Evolutionary conservation across 2,329 filamentous ascomycete species (phyloP).

Genomic region (Capronia coronata): DNA sequence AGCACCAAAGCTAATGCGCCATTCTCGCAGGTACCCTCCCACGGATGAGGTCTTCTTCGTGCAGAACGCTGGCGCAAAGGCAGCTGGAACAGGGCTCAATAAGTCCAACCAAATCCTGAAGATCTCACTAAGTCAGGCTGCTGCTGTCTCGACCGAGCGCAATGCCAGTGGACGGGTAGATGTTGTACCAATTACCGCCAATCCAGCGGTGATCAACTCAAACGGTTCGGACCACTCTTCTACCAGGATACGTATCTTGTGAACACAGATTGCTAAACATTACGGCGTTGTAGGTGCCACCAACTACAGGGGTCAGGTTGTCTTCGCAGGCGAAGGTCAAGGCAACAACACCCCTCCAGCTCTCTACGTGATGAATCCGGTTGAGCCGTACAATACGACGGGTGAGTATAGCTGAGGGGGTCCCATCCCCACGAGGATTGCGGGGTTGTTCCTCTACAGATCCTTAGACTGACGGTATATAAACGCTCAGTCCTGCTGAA

Average conservation of each 20-base stretch:
- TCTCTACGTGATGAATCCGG: constrained; percentile 42
- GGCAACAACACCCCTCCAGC: constrained; percentile 40
- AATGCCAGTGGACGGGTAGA: constrained; percentile 40
- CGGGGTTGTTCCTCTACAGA: background rate
- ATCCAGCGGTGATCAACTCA: constrained; percentile 45
- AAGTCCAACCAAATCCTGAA: constrained; percentile 50
- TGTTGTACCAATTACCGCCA: constrained; percentile 39
- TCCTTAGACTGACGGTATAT: background rate
- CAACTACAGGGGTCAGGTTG: constrained; percentile 46
- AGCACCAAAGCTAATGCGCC: background rate
- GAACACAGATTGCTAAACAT: background rate
- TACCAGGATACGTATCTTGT: background rate
- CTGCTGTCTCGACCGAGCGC: constrained; percentile 34
- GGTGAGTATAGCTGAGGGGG: constrained; percentile 30
- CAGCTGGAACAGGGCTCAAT: constrained; percentile 46
- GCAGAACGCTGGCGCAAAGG: constrained; percentile 46
- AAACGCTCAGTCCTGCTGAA: constrained; percentile 45
- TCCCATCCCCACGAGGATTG: background rate
- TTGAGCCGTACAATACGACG: constrained; percentile 47
- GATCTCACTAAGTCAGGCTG: constrained; percentile 43
- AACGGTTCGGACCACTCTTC: constrained; percentile 29
- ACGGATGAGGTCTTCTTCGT: constrained; percentile 52
- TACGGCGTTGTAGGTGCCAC: constrained; percentile 38
- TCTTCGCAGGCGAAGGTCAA: constrained; percentile 48
- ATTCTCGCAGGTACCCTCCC: constrained; percentile 33